phyloP scores from a whole-genome alignment of 2,329 filamentous ascomycete genomes.

The Fusarium nodosum region DNA sequence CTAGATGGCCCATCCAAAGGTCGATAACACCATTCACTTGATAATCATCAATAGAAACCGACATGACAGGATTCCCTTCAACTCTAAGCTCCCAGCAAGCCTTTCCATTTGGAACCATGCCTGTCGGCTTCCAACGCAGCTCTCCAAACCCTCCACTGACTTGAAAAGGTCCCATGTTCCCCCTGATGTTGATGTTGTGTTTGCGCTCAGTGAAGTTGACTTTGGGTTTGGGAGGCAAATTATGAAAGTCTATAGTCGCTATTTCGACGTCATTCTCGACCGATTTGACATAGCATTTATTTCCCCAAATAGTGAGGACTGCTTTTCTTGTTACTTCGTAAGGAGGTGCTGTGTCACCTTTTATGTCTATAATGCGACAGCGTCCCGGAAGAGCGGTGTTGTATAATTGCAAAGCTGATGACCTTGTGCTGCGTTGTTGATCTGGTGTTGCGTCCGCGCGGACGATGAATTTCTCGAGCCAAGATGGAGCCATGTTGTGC shows the following conservation, averaged over 20 bases:
- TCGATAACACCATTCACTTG: neutral
- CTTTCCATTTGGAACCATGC: neutral
- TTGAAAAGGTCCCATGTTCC: neutral
- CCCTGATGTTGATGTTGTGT: neutral
- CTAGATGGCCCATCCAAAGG: neutral
- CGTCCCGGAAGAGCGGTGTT: constrained; percentile 10
- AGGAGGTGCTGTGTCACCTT: neutral
- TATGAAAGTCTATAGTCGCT: neutral
- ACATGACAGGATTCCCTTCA: neutral
- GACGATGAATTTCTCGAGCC: constrained; percentile 10
- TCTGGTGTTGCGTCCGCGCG: constrained; percentile 5
- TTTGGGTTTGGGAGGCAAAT: neutral
- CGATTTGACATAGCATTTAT: constrained; percentile 10
- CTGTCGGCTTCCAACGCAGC: neutral
- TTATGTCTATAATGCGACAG: neutral
- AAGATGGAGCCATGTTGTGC: constrained; percentile 1
- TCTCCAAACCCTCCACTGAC: neutral
- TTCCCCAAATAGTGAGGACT: neutral
- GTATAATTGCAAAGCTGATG: neutral
- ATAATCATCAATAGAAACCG: neutral
- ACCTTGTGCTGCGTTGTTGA: neutral
- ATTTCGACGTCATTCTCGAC: neutral
- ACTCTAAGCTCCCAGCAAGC: constrained; percentile 2
- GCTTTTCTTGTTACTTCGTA: neutral
- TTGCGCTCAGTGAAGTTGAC: neutral